Evolutionary conservation across 2,329 filamentous ascomycete genomes (phyloP).

Genomic region (Fusarium sp.): DNA sequence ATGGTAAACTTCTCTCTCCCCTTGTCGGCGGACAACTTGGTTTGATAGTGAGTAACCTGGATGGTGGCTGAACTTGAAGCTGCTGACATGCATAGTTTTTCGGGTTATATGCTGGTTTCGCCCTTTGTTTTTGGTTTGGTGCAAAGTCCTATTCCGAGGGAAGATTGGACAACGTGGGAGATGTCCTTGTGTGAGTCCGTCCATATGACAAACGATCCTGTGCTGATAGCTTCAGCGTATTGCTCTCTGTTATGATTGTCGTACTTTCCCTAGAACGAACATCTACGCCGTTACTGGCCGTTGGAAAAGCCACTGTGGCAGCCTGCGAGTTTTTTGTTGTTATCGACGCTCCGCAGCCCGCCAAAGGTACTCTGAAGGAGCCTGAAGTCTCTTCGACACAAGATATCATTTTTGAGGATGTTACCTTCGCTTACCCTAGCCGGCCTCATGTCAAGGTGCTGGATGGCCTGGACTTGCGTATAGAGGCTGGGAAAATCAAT

Average conservation of each 20-base stretch:
- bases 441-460: constrained; percentile 72
- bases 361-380: constrained; percentile 48
- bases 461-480: constrained; percentile 65
- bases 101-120: constrained; percentile 62
- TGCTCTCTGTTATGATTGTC: constrained; percentile 68
- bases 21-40: constrained; percentile 63
- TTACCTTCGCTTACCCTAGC: constrained; percentile 79
- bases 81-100: constrained; percentile 56
- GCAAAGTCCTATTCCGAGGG: constrained; percentile 60
- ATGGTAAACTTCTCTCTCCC: constrained; percentile 61
- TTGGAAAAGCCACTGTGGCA: constrained; percentile 66
- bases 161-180: constrained; percentile 59
- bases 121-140: constrained; percentile 71
- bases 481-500: constrained; percentile 73
- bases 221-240: constrained; percentile 48
- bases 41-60: constrained; percentile 45
- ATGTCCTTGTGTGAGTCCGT: constrained; percentile 62
- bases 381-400: constrained; percentile 52
- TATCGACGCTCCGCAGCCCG: constrained; percentile 58
- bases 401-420: constrained; percentile 63
- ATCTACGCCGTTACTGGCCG: constrained; percentile 67
- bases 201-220: too few relatives aligned
- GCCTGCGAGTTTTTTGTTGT: constrained; percentile 67
- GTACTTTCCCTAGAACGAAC: constrained; percentile 66
- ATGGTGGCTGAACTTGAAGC: background rate